These are phyloP conservation scores for Furcasterigmium sp. DNA, from an alignment of 2,329 filamentous ascomycete species.

Conservation along the genomic window DNA sequence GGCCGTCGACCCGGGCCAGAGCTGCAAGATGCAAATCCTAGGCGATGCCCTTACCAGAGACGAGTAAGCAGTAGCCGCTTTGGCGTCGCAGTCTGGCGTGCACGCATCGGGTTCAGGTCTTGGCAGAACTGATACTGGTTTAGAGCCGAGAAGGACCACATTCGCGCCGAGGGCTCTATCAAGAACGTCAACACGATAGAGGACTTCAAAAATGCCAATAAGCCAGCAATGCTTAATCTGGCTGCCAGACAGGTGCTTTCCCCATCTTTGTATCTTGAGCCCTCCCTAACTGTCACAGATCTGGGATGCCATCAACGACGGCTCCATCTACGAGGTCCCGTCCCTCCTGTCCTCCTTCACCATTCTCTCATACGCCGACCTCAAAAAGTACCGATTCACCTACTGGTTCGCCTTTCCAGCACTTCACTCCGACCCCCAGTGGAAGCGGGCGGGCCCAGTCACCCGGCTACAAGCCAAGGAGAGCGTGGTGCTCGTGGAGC, in stretches of 20 bases:
- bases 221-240: constrained; percentile 68
- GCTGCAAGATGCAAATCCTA: constrained; percentile 84
- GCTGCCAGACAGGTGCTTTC: constrained; percentile 66
- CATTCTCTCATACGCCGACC: constrained; percentile 85
- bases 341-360: constrained; percentile 86
- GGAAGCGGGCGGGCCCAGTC: constrained; percentile 59
- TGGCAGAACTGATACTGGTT: constrained; percentile 19
- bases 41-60: constrained; percentile 79
- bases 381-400: constrained; percentile 97
- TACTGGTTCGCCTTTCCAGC: constrained; percentile 98
- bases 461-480: constrained; percentile 60
- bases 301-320: constrained; percentile 96
- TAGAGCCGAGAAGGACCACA: constrained; percentile 65
- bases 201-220: constrained; percentile 82
- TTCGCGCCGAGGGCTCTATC: constrained; percentile 87
- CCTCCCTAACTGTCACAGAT: constrained; percentile 49
- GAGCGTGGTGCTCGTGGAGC: constrained; percentile 73
- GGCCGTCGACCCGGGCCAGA: constrained; percentile 65
- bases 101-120: constrained; percentile 12
- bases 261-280: background rate
- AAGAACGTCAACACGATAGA: constrained; percentile 96
- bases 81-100: constrained; percentile 2
- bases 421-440: constrained; percentile 80
- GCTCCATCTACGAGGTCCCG: constrained; percentile 91
- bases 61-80: constrained; percentile 53